Evolutionary conservation across 805 yeast species (phyloP).

Genomic region (Spencermartinsiella europaea): DNA sequence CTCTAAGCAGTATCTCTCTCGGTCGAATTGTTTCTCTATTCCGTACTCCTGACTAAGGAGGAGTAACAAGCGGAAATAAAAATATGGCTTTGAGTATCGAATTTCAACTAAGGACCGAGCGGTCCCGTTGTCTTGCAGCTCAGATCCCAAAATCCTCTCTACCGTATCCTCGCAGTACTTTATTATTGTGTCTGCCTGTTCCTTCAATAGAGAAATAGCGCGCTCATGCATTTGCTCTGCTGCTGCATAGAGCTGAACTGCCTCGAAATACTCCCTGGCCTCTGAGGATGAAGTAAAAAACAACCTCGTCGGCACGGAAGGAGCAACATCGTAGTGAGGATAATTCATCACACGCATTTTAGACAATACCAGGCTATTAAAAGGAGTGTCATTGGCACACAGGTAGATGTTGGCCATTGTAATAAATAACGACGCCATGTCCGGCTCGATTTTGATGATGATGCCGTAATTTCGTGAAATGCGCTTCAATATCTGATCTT

Average conservation of each 20-base stretch:
- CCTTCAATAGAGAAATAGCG: background rate
- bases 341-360: slow-evolving; percentile 25
- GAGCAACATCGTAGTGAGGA: slow-evolving; percentile 16
- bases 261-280: slow-evolving; percentile 19
- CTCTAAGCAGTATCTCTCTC: background rate
- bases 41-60: background rate
- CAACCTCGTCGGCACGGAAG: slow-evolving; percentile 22
- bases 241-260: slow-evolving; percentile 18
- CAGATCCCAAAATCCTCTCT: slow-evolving; percentile 1
- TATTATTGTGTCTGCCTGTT: background rate
- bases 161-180: background rate
- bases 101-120: background rate
- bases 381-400: slow-evolving; percentile 21
- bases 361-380: slow-evolving; percentile 20
- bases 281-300: slow-evolving; percentile 16
- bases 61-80: background rate
- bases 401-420: slow-evolving; percentile 19
- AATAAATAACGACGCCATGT: background rate
- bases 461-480: background rate
- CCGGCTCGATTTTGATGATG: background rate
- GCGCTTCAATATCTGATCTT: background rate
- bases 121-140: background rate
- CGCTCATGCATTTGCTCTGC: slow-evolving; percentile 14
- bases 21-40: background rate
- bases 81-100: background rate